Evolutionary conservation across 805 yeast genomes (phyloP), one percentile per base, ranked within the genome.

Genomic region (Soucietia sequanensis): DNA sequence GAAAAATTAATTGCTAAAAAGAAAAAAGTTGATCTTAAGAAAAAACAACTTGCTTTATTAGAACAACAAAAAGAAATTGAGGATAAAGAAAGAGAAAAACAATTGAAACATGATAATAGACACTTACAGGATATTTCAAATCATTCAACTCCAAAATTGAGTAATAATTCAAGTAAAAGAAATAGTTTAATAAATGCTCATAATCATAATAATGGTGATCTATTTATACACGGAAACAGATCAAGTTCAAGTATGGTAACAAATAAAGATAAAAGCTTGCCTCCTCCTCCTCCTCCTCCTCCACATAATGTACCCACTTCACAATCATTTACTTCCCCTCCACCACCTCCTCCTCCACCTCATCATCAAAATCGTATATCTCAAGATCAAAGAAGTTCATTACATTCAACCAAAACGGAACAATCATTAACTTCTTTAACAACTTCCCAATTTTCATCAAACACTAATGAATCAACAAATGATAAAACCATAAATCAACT

Each of bases 1-100:
- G 90, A 87, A 52, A 76, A 80, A 46, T 64, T 91, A 40, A 62
- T 90, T 54, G 89, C 82, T 29, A 82, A 81, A 53, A 82, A 88
- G 63, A 80, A 78, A 47, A 72, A 76, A 43, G 77, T 81, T 46
- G 84, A 80, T 46, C 56, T 66, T 36, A 63, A 63, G 48, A 73
- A 62, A 50, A 58, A 60, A 35, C 59, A 54, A 35, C 32, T 53
- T 46, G 56, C 56, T 9, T 24, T 35, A 25, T 24, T 41, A 12
- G 26, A 42, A 27, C 34, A 38, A 15, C 45, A 45, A 19, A 25
- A 28, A 14, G 35, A 33, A 7, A 34, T 28, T 24, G 24, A 33
- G 20, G 43, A 41, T 19, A 26, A 29, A 21, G 41, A 37, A 25
- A 27, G 27, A 18, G 35, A 35, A 20, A 22, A 18, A 20, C 34